phyloP scores from a whole-genome alignment of 257 asterid species.

The Phtheirospermum japonicum region DNA sequence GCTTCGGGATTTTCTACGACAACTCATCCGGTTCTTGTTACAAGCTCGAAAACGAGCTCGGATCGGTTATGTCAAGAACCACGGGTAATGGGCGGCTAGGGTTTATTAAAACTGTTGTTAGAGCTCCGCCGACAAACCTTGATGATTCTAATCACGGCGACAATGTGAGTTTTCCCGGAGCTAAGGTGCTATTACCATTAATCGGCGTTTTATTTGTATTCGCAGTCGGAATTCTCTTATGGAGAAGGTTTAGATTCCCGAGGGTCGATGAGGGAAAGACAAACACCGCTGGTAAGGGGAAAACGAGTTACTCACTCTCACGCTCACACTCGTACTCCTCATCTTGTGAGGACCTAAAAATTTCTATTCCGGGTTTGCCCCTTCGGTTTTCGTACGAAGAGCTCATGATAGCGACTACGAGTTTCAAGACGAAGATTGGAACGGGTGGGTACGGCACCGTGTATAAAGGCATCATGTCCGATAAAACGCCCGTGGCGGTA shows the following conservation, averaged over 20 bases:
- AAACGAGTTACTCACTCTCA: neutral
- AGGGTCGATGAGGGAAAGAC: slow-evolving; percentile 20
- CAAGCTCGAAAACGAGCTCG: slow-evolving; percentile 41
- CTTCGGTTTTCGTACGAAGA: slow-evolving; percentile 48
- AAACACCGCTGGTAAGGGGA: neutral
- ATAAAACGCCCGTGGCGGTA: slow-evolving; percentile 60
- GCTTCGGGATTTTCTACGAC: slow-evolving; percentile 57
- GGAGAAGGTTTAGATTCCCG: slow-evolving; percentile 31
- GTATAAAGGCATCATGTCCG: slow-evolving; percentile 54
- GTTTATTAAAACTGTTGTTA: slow-evolving; percentile 37
- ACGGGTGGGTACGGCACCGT: slow-evolving; percentile 77
- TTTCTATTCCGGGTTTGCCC: slow-evolving; percentile 64
- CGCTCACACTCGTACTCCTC: slow-evolving; percentile 16
- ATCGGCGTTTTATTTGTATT: slow-evolving; percentile 42
- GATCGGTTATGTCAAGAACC: slow-evolving; percentile 44
- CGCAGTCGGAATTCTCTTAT: slow-evolving; percentile 38
- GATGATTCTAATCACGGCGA: slow-evolving; percentile 21
- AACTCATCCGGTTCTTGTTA: slow-evolving; percentile 65
- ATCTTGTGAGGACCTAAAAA: slow-evolving; percentile 40
- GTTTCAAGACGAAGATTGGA: slow-evolving; percentile 57
- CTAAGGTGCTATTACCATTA: slow-evolving; percentile 50
- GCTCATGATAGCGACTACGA: slow-evolving; percentile 52
- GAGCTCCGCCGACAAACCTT: slow-evolving; percentile 23
- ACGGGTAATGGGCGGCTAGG: slow-evolving; percentile 37
- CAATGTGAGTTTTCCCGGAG: slow-evolving; percentile 34